Base-by-base conservation (phyloP, 2,329 filamentous ascomycete species). In the Sclerotinia borealis region DNA sequence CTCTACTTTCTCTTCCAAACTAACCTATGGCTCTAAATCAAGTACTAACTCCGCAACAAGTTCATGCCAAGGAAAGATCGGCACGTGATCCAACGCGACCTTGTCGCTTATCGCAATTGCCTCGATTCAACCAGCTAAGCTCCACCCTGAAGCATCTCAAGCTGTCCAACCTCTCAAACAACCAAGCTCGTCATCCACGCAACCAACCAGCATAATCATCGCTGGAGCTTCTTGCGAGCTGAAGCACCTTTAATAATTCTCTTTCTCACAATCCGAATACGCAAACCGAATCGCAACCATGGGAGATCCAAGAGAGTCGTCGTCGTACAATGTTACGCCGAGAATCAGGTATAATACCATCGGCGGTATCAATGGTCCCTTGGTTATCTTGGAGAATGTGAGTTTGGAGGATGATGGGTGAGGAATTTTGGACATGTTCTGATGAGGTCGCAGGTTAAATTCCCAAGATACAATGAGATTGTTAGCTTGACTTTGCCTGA, bases 371-470 rank as follows among this genome's bases (percentile, higher is more conserved):
- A 99, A 99, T 81, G 95, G 95, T 65, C 95, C 95, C 73, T 85
- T 99, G 78, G 95, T 99, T 76, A 93, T 99, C 75, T 85, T 99
- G 71, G 95, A 98, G 77, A 96, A 96, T 85, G 93, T 96, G 78
- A 71, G 87, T 80, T 66, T 66, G 37, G 34, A n/a, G 17, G 7
- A 15, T 22, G 54, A 25, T 31, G 27, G 10, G 15, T 10, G 52
- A 17, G 15, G 25, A 15, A 27, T 19, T 17, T 3, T 41, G 34
- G n/a, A 43, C 6, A 55, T 50, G 31, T 68, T 63, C 70, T 73
- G 60, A 73, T 63, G 8, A 61, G n/a, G 62, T 61, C 63, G 59
- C 75, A 96, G 91, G 92, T 99, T 83, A 99, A 99, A 89, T 96
- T 92, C 78, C 95, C 95, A 68, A 85, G 87, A 76, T 99, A 91